A percentile compares a stretch with the other conserved stretches of the same genome.
phyloP scores from a whole-genome alignment of 768 basidiomycete species.

The Macrocybe gigantea region DNA sequence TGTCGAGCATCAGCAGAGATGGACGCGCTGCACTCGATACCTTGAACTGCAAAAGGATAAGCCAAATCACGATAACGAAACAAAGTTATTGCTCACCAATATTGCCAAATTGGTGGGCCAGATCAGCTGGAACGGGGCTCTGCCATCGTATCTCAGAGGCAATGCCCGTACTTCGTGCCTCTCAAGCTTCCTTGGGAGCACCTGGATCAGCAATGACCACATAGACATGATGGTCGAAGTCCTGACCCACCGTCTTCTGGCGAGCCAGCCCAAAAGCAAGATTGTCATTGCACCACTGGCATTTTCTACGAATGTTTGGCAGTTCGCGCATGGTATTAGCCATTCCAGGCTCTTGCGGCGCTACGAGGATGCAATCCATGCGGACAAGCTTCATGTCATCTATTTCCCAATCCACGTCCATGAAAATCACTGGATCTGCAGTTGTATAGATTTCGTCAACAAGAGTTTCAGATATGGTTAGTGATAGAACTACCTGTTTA shows the following conservation, averaged over 20 bases:
- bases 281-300: background rate
- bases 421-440: background rate
- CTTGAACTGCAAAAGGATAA: no score
- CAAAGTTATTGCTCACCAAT: no score
- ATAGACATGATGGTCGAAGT: slow-evolving; percentile 9
- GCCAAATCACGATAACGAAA: no score
- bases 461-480: background rate
- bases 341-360: background rate
- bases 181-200: background rate
- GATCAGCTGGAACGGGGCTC: no score
- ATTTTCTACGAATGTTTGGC: background rate
- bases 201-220: background rate
- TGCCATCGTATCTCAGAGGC: no score
- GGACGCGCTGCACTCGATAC: no score
- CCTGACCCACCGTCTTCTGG: background rate
- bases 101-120: no score
- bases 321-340: background rate
- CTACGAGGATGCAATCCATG: background rate
- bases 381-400: background rate
- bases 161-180: no score
- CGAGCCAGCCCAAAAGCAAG: background rate
- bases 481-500: background rate
- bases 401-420: background rate
- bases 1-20: slow-evolving; percentile 3
- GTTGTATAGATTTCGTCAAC: background rate